phyloP scores from a whole-genome alignment of 768 basidiomycete species.

The Lactifluus echinatus region DNA sequence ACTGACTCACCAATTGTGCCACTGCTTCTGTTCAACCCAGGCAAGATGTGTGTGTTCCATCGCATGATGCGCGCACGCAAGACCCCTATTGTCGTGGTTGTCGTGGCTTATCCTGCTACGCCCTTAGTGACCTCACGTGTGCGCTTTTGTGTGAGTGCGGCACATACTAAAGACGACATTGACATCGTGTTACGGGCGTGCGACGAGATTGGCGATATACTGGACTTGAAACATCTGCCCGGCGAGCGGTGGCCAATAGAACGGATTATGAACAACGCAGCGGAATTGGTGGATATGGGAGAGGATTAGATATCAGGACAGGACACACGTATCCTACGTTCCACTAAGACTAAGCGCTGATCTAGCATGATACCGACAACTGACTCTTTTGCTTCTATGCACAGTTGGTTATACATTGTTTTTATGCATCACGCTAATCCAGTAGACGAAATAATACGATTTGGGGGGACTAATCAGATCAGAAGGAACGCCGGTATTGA shows the following conservation, averaged over 20 bases:
- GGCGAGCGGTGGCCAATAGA: constrained; percentile 73
- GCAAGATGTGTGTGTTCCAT: constrained; percentile 89
- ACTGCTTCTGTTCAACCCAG: constrained; percentile 83
- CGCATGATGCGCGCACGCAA: constrained; percentile 72
- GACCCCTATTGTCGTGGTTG: constrained; percentile 80
- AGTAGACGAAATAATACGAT: not conserved
- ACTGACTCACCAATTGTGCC: constrained; percentile 91
- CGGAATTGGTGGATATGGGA: constrained; percentile 56
- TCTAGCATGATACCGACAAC: not conserved
- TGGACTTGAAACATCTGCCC: constrained; percentile 81
- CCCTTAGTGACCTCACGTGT: constrained; percentile 82
- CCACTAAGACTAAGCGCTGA: not conserved
- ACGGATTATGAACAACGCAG: constrained; percentile 59
- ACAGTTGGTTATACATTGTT: not conserved
- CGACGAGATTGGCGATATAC: constrained; percentile 82
- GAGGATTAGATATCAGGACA: constrained; percentile 15
- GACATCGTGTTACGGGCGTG: constrained; percentile 78
- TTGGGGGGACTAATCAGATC: too few species aligned
- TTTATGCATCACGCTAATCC: not conserved
- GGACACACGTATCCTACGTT: not conserved
- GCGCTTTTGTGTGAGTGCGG: constrained; percentile 87
- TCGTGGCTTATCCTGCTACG: constrained; percentile 87
- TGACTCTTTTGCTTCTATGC: not conserved
- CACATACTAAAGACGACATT: constrained; percentile 96
- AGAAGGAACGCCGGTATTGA: not conserved